Percentiles rank a stretch among this genome's conserved stretches.
phyloP scores from a whole-genome alignment of 805 yeast species.

The Komagataella pseudopastoris region DNA sequence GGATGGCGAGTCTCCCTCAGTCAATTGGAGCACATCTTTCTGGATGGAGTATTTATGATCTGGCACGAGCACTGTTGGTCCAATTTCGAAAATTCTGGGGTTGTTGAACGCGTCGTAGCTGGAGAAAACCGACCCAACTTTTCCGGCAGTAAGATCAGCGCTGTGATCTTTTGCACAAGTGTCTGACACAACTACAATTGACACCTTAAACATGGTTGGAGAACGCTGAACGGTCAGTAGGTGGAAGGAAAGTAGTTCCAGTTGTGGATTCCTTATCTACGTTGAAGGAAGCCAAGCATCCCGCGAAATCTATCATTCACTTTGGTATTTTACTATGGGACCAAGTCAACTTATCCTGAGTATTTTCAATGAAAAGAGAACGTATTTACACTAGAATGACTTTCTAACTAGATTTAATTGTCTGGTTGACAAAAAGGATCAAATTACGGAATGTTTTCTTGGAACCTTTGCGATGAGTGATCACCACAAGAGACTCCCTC shows the following conservation, averaged over 20 bases:
- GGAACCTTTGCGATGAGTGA: not conserved
- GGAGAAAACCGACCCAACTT: slow-evolving; percentile 14
- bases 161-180: slow-evolving; percentile 19
- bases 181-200: slow-evolving; percentile 26
- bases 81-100: slow-evolving; percentile 4
- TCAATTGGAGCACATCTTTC: slow-evolving; percentile 13
- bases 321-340: not conserved
- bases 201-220: slow-evolving; percentile 11
- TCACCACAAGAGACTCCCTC: not conserved
- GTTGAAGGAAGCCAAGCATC: not conserved
- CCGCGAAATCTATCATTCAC: not conserved
- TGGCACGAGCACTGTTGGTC: slow-evolving; percentile 15
- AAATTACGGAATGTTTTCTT: not conserved
- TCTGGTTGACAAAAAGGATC: not conserved
- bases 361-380: not conserved
- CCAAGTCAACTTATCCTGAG: not conserved
- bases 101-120: slow-evolving; percentile 8
- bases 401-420: not conserved
- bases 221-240: not conserved
- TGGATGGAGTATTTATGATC: slow-evolving; percentile 22
- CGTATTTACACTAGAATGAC: not conserved
- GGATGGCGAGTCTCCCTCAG: slow-evolving; percentile 7
- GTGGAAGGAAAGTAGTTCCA: not conserved
- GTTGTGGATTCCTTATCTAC: not conserved
- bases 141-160: slow-evolving; percentile 10